Conservation (phyloP, 768 basidiomycete genomes). For the Naganishia randhawae region DNA sequence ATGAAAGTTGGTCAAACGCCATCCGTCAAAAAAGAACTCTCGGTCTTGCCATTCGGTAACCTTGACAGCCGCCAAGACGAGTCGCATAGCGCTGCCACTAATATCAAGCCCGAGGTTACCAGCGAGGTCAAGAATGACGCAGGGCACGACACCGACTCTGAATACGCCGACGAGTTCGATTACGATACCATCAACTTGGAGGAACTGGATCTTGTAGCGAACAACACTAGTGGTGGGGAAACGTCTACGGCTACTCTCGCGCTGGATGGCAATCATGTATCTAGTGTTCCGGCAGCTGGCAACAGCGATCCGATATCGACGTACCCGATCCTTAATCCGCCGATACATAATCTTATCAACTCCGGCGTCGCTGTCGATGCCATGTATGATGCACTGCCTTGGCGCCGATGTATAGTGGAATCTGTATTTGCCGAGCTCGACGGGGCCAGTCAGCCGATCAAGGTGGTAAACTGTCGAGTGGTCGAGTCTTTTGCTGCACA, state of each 20-base stretch:
- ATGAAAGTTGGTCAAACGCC: background rate
- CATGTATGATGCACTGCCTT: background rate
- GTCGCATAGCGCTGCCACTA: background rate
- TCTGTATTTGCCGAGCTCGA: background rate
- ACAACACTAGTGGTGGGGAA: background rate
- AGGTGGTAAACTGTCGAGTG: background rate
- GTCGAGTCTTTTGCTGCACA: constrained; percentile 51
- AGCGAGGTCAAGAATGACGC: background rate
- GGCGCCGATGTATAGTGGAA: constrained; percentile 10
- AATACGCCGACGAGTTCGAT: constrained; percentile 19
- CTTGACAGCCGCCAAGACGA: background rate
- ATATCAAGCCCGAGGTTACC: background rate
- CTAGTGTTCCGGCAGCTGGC: no score
- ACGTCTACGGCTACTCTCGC: background rate
- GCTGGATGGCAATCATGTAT: no score
- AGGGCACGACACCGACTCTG: background rate
- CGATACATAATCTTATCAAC: background rate
- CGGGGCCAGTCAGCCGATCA: background rate
- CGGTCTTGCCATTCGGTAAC: background rate
- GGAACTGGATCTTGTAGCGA: background rate
- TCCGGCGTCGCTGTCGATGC: background rate
- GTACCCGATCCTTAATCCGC: constrained; percentile 8
- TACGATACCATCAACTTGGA: constrained; percentile 4
- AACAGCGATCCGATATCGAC: background rate
- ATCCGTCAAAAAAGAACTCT: background rate